Conservation (phyloP, 257 asterid genomes). For the Solanum lycopersicoides region DNA sequence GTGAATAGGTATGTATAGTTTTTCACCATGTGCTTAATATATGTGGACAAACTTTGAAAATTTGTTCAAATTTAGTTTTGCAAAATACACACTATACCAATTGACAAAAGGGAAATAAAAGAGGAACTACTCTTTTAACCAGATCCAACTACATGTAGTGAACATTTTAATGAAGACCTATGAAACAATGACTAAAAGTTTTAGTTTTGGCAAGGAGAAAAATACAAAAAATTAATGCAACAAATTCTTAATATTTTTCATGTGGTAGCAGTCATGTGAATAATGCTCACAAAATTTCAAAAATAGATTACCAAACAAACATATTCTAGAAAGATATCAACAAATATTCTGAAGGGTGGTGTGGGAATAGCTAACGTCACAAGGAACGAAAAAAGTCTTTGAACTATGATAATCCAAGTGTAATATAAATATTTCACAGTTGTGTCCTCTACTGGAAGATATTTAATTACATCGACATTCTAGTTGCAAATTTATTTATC, state of each 20-base stretch:
- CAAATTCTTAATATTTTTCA: background rate
- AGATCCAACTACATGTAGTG: background rate
- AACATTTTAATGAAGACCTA: background rate
- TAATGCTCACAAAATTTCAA: background rate
- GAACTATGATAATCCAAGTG: background rate
- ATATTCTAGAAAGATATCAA: background rate
- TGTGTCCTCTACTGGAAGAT: background rate
- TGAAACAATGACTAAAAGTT: background rate
- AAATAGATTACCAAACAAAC: background rate
- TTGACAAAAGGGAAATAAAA: background rate
- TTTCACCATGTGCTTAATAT: background rate
- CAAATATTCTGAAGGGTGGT: background rate
- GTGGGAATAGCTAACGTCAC: background rate
- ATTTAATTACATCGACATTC: background rate
- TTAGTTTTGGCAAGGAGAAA: too few relatives aligned
- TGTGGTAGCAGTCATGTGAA: background rate
- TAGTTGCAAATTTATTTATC: background rate
- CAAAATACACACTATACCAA: background rate
- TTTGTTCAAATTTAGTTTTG: background rate
- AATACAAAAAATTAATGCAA: too few relatives aligned
- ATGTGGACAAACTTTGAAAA: too few relatives aligned
- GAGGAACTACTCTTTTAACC: background rate
- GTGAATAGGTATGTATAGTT: background rate
- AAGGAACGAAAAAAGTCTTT: background rate
- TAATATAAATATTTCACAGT: background rate